Evolutionary conservation across 495 filamentous ascomycete genomes (phyloP), one percentile per base, ranked within the genome.

Genomic region (Xylaria bambusicola): DNA sequence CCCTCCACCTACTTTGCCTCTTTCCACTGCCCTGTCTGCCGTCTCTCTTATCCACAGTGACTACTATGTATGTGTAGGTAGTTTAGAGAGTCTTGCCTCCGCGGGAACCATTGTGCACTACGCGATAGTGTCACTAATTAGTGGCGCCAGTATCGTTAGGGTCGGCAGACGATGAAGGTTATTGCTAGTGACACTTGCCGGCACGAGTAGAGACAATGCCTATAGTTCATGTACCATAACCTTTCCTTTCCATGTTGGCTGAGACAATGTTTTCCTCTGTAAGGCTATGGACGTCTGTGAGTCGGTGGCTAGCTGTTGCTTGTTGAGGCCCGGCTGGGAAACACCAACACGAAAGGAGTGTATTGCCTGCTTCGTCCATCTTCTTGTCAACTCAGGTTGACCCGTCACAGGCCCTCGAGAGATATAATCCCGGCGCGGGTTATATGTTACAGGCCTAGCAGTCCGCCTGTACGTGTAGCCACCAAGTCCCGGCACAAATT

Each of bases 401-500:
- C 50, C 44, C 50, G 40, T 52, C 58, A 50, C 56, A 50, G 35
- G 46, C 38, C 56, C 56, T 21, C 42, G 21, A 38, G 29, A 27
- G 42, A 56, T 24, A 58, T 50, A 42, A 58, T 58, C 47, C 48
- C 56, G 56, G 56, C 21, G 42, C 56, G 56, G 46, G 56, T 50
- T 56, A 48, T 56, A 56, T 67, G 66, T 60, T 35, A 61, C 48
- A 60, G 67, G 42, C 53, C 41, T 56, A 38, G 29, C 41, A 48
- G 29, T 47, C 53, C 53, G 53, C 29, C 53, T 42, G 53, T 59
- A 59, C 29, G 41, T 42, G 53, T 59, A 59, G 56, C 65, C 60
- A 49, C 29, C 62, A 71, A 66, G 62, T 71, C 63, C 66, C 66
- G 68, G 66, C 61, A 58, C 67, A 63, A 66, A 65, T 60, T 63